Percentiles rank a stretch among this genome's conserved stretches.
Evolutionary conservation across 495 filamentous ascomycete genomes (phyloP).

Genomic region (Penicillium herquei): DNA sequence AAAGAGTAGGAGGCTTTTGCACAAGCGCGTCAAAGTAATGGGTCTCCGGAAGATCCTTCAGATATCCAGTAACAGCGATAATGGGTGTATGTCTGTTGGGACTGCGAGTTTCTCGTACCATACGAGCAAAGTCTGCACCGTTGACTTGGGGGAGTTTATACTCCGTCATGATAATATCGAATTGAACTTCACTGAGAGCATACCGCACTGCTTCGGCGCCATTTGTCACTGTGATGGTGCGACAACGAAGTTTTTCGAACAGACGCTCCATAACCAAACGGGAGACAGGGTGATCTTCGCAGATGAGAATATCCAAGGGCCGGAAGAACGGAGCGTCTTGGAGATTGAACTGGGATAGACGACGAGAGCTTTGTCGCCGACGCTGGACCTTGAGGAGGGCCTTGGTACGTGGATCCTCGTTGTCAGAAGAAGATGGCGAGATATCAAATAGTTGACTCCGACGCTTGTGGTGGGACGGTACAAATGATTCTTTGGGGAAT

Average conservation of each 20-base stretch:
- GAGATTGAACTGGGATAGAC: slow-evolving; percentile 84
- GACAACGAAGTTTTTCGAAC: slow-evolving; percentile 89
- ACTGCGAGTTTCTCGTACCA: slow-evolving; percentile 95
- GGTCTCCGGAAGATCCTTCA: slow-evolving; percentile 90
- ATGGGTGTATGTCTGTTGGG: slow-evolving; percentile 93
- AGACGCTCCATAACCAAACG: slow-evolving; percentile 95
- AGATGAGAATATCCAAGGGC: slow-evolving; percentile 90
- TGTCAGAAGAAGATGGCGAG: slow-evolving; percentile 96
- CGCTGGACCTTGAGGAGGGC: slow-evolving; percentile 91
- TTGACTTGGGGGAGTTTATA: slow-evolving; percentile 92
- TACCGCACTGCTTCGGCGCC: slow-evolving; percentile 88
- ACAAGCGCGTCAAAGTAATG: slow-evolving; percentile 94
- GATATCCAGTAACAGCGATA: slow-evolving; percentile 94
- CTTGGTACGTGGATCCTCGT: slow-evolving; percentile 87
- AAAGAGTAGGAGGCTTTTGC: slow-evolving; percentile 90
- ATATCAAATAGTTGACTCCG: slow-evolving; percentile 94
- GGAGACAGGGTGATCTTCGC: slow-evolving; percentile 98
- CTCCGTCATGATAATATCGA: slow-evolving; percentile 97
- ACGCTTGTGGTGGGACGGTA: slow-evolving; percentile 78
- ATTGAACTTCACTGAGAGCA: slow-evolving; percentile 88
- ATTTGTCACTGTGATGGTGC: slow-evolving; percentile 87
- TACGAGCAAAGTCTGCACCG: slow-evolving; percentile 90
- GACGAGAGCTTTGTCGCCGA: slow-evolving; percentile 84
- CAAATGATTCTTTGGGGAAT: slow-evolving; percentile 60
- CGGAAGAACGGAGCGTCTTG: slow-evolving; percentile 83